Evolutionary conservation across 2,329 filamentous ascomycete genomes (phyloP), one percentile per base, ranked within the genome.

Genomic region (Botrytis paeoniae): DNA sequence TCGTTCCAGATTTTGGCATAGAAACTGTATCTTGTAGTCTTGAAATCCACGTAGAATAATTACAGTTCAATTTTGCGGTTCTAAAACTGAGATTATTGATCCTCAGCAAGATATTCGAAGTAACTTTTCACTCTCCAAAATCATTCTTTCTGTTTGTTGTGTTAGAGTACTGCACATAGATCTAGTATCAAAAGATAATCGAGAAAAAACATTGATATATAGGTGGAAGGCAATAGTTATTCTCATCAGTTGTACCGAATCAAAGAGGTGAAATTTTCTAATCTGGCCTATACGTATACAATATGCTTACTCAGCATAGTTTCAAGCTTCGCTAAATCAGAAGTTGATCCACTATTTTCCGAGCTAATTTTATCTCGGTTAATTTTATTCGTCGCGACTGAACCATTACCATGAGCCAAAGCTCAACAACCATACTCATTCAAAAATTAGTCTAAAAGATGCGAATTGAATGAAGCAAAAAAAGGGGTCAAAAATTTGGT

Each of bases 21-120:
- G 0, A 7, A n/a, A 14, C 5, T 51, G 10, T n/a, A 14, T 18
- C 4, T 16, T 41, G 0, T 16, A 18, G 14, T n/a, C 4, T n/a
- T 14, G 1, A 6, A 4, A 25, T 2, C 9, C 9, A 20, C 12
- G 25, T 14, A 6, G 5, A n/a, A 5, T 12, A 22, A 5, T n/a
- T 1, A 12, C 25, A 12, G 25, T 14, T 1, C 22, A n/a, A 51
- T 51, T n/a, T 1, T 14, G 48, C 48, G 1, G 22, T n/a, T 4
- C 22, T 4, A 16, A n/a, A 51, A 7, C 25, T 14, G 2, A 51
- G 12, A 51, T 14, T 10, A 10, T 4, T n/a, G 10, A 51, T 12
- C 48, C n/a, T 25, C 12, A 5, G 25, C 12, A 25, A 25, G 16
- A n/a, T 7, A n/a, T n/a, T 25, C 48, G 48, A n/a, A n/a, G 25